These are phyloP conservation scores for Paxillus rubicundulus DNA, from an alignment of 768 basidiomycete species.

Conservation along the genomic window DNA sequence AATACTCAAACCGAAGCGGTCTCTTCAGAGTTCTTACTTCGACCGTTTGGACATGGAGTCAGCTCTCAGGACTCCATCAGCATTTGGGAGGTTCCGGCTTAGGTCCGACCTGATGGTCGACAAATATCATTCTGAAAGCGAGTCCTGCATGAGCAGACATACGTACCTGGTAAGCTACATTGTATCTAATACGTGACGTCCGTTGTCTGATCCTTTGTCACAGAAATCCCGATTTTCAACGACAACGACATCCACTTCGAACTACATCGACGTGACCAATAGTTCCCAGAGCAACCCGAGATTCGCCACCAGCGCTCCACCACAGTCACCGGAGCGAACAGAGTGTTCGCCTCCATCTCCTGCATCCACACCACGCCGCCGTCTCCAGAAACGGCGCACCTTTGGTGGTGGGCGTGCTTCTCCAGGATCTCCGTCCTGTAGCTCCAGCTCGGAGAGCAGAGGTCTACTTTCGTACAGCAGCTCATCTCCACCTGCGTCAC, in stretches of 20 bases:
- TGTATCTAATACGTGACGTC: not conserved
- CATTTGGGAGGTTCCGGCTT: conserved; percentile 14
- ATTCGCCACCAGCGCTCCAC: not conserved
- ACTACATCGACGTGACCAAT: conserved; percentile 20
- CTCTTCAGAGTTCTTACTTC: conserved; percentile 18
- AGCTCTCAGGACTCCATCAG: conserved; percentile 11
- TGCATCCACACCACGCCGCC: conserved; percentile 23
- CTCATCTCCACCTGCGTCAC: conserved; percentile 2
- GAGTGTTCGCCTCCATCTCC: conserved; percentile 10
- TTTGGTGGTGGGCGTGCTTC: conserved; percentile 3
- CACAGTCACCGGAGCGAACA: not conserved
- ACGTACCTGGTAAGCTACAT: conserved; percentile 15
- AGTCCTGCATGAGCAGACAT: not conserved
- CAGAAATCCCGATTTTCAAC: conserved; percentile 36
- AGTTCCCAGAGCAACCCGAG: conserved; percentile 1
- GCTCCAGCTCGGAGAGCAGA: not conserved
- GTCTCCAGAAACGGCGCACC: conserved; percentile 32
- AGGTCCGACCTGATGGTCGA: conserved; percentile 24
- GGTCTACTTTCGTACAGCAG: no score
- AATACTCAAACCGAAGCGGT: conserved; percentile 12
- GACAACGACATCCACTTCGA: conserved; percentile 35
- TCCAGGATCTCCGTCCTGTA: conserved; percentile 4
- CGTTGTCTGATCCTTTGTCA: not conserved
- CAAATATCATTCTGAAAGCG: conserved; percentile 12
- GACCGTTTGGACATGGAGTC: conserved; percentile 23